Percentiles rank a stretch among this genome's conserved stretches.
Conservation (phyloP, 192 early-diverging fungal genomes). For the Coemansia biformis region DNA sequence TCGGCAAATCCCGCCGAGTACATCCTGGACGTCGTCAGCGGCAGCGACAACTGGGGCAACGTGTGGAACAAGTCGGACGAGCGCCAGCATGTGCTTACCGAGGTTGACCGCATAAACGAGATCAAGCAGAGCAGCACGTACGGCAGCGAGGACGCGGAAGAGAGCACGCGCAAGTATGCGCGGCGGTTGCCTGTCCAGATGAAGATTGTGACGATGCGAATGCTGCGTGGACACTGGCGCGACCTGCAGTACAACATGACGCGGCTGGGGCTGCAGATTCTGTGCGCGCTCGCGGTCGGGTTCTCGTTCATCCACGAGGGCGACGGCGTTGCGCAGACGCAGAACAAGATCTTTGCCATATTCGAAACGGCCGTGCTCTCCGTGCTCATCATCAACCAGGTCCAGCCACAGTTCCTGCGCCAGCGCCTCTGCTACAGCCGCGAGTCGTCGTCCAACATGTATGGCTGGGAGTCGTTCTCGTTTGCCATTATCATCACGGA, state of each 20-base stretch:
- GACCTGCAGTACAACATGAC: constrained; percentile 66
- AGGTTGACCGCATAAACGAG: constrained; percentile 52
- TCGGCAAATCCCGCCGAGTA: constrained; percentile 81
- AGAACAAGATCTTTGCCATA: constrained; percentile 56
- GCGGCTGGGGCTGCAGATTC: constrained; percentile 51
- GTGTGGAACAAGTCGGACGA: constrained; percentile 49
- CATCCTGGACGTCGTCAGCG: constrained; percentile 76
- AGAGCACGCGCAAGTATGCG: constrained; percentile 22
- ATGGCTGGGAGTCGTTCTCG: constrained; percentile 60
- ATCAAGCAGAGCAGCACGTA: constrained; percentile 11
- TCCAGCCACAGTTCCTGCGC: constrained; percentile 59
- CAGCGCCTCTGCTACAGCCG: constrained; percentile 58
- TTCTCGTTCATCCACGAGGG: constrained; percentile 64
- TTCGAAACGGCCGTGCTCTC: constrained; percentile 52
- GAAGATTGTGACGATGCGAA: constrained; percentile 58
- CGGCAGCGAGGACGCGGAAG: constrained; percentile 2
- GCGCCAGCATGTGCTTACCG: constrained; percentile 40
- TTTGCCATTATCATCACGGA: constrained; percentile 58
- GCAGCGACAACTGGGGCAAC: constrained; percentile 55
- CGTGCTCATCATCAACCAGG: constrained; percentile 57
- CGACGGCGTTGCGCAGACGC: constrained; percentile 50
- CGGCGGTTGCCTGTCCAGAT: constrained; percentile 47
- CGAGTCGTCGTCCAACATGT: constrained; percentile 58
- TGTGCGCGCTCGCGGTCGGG: constrained; percentile 58
- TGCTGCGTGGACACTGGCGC: constrained; percentile 65